Evolutionary conservation across 2,329 filamentous ascomycete species (phyloP), one percentile per base, ranked within the genome.

Genomic region (Cladosporium sp.): DNA sequence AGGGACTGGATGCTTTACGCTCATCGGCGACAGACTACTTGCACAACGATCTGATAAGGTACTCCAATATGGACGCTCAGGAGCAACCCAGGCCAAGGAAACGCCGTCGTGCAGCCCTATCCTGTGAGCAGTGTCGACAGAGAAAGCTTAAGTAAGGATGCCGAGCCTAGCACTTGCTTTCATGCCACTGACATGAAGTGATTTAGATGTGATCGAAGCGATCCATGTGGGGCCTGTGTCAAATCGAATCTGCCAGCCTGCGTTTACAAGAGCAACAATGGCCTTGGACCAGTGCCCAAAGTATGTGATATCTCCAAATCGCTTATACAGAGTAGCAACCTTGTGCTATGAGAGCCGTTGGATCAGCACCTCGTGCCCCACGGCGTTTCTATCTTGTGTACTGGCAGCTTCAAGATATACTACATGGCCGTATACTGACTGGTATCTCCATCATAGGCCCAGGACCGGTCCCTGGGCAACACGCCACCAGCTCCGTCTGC

Each of bases 161-260:
- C 10, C 30, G 28, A 8, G 15, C 18, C 8, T 11, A 10, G 15
- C 32, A n/a, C 10, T 21, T 18, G 52, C 30, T 18, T 28, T 8
- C 10, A n/a, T 21, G 18, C 52, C 52, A 32, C 28, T 47, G 26
- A 55, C 52, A 54, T 18, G 4, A 18, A 12, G 28, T 54, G 34
- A 26, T 28, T 4, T 51, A 65, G 63, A 30, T 64, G 61, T 38
- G 61, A 64, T 47, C 51, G 61, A 21, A 36, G 34, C 11, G 61
- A 64, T 47, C 61, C 61, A 32, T 64, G 61, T 26, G 51, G 61
- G 3, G 61, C 61, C 14, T 64, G 61, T 64, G 61, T 64, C 36
- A 64, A 64, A 26, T 57, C 51, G 2, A 52, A 52, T 18, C 34
- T 64, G 18, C 61, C 61, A 26, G 32, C 51, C 10, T 64, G 61